Base-by-base conservation (phyloP, 495 filamentous ascomycete species). In the Cercophora sp. region DNA sequence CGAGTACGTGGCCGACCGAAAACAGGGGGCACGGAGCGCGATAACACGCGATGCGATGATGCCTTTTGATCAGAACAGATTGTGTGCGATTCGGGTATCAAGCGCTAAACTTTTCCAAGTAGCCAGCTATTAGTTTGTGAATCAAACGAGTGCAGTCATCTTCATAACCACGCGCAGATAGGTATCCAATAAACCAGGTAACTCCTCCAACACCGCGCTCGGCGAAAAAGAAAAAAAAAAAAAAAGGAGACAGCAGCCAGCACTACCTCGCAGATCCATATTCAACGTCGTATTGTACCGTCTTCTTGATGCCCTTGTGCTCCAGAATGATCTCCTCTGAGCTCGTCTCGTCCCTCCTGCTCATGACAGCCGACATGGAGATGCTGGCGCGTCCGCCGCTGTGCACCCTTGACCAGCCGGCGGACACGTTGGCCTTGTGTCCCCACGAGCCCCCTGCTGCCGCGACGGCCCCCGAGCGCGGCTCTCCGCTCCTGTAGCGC, bases 241-340 rank as follows among this genome's bases (percentile, higher is more conserved):
- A 13, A 18, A 43, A 13, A 9, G 8, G 8, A 8, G 40, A 43
- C 46, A 34, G 11, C 16, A 15, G 18, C 13, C 46, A 11, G 16
- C 19, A 22, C 13, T 37, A 48, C 29, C 32, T 37, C 11, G 46
- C 13, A 4, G 23, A 43, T 20, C 48, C 55, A 32, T 49, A 58
- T 40, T 58, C 51, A 10, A 53, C 51, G 11, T 51, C 51, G 23
- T 54, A 54, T 23, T 31, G 29, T 10, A 58, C 45, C 43, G 55
- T 54, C 51, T 54, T 49, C 24, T 49, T 44, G 37, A 54, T 54
- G 8, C 41, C 40, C 19, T 48, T 48, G 6, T 46, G 40, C 45
- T 50, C 54, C 2, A 50, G 40, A 1, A 54, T 50, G 9, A 54
- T 26, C 35, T 52, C 48, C 35, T 52, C 39, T 4, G 49, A 52